phyloP scores from a whole-genome alignment of 495 filamentous ascomycete species.

The Tuber umbilicatum region DNA sequence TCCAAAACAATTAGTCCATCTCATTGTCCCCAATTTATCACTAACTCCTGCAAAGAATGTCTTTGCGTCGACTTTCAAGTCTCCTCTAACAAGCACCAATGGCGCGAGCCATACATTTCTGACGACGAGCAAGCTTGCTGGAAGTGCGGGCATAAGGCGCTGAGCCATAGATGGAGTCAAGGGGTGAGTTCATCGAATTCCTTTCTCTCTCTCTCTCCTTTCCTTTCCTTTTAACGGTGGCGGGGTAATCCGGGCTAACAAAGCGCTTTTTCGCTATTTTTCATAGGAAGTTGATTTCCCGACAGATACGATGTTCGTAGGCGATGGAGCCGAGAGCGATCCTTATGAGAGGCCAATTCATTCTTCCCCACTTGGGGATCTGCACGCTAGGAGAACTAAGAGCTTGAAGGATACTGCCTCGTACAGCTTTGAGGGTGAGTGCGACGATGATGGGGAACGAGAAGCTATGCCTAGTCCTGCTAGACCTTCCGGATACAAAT shows the following conservation, averaged over 20 bases:
- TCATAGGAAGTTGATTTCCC: background rate
- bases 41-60: background rate
- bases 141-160: background rate
- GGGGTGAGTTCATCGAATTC: background rate
- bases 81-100: background rate
- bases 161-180: background rate
- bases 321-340: background rate
- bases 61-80: background rate
- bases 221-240: background rate
- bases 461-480: too few relatives aligned
- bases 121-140: background rate
- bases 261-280: background rate
- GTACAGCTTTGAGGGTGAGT: background rate
- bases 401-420: background rate
- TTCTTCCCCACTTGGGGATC: background rate
- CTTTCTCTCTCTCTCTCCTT: background rate
- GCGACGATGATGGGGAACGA: background rate
- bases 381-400: background rate
- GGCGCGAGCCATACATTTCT: background rate
- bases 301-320: background rate
- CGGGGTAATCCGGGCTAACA: background rate
- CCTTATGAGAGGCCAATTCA: background rate
- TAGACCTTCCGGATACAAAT: background rate
- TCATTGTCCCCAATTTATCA: background rate
- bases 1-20: background rate